Percentiles rank a stretch among this genome's conserved stretches.
Evolutionary conservation across 352 stramenopile species (phyloP).

Genomic region (Phytophthora niederhauseri): DNA sequence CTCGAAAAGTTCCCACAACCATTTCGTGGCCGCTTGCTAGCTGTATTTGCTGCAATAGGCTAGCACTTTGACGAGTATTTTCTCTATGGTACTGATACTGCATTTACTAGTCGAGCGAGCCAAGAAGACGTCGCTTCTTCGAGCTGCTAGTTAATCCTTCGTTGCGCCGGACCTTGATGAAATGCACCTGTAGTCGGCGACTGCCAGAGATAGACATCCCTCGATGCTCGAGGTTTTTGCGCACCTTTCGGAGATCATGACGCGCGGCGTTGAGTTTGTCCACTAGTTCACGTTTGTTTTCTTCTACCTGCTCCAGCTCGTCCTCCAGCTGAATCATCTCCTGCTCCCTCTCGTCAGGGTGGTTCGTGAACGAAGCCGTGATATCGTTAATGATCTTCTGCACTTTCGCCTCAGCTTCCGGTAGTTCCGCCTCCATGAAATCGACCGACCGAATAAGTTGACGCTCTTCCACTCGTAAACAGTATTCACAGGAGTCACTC

Average conservation of each 20-base stretch:
- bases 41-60: neutral
- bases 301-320: conserved; percentile 61
- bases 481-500: conserved; percentile 58
- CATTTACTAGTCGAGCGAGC: conserved; percentile 15
- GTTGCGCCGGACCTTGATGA: conserved; percentile 36
- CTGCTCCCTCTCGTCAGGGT: conserved; percentile 44
- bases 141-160: conserved; percentile 17
- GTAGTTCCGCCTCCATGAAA: conserved; percentile 55
- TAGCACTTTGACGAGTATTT: neutral
- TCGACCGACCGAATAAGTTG: conserved; percentile 52
- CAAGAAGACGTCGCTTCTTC: conserved; percentile 36
- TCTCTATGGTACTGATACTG: conserved; percentile 17
- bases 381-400: conserved; percentile 61
- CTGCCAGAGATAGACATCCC: conserved; percentile 23
- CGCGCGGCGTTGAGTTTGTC: conserved; percentile 44
- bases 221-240: conserved; percentile 41
- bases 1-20: conserved; percentile 16
- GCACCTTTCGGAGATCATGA: conserved; percentile 41
- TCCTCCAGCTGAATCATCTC: conserved; percentile 59
- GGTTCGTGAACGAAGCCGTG: conserved; percentile 45
- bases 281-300: conserved; percentile 53
- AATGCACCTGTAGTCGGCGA: conserved; percentile 48
- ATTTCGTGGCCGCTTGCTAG: neutral
- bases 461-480: conserved; percentile 56
- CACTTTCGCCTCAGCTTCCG: conserved; percentile 56